Base-by-base conservation (phyloP, 202 grass and related monocot genomes). In the Hordeum pubiflorum region DNA sequence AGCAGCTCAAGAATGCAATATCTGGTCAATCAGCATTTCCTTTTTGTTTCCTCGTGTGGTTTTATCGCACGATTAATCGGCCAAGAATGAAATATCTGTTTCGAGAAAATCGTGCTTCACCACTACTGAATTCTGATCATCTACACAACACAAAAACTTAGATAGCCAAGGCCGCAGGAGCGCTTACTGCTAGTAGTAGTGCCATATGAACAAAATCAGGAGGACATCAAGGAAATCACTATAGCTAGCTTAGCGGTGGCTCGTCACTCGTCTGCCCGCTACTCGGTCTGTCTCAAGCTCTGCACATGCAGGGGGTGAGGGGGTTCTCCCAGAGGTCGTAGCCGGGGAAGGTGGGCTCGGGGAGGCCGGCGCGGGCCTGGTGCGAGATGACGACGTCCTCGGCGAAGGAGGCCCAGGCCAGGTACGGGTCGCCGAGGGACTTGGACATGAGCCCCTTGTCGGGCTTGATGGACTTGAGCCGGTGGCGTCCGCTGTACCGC, bases 401-500 rank as follows among this genome's bases (percentile, higher is more conserved):
- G 0, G 78, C 82, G 23, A 94, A 91, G 26, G 92, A 74, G 37
- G 89, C 92, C 92, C 92, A 94, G 40, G 87, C 89, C 84, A 94
- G 87, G 86, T 89, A 86, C 1, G 92, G 87, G 67, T 94, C 92
- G 10, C 92, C 92, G 7, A 94, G 80, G n/a, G 85, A 92, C 88
- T 89, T 92, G 84, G 92, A 94, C 92, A 92, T 94, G 73, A 94
- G 75, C 9, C 92, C 92, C 82, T 94, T 94, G 82, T 94, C 89
- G 0, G 92, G 92, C 84, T 94, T 94, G 84, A 94, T 91, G 41
- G 89, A 94, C 69, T 89, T 94, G 39, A 94, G 87, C 64, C 87
- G 84, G 68, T 94, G 92, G 43, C 84, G 36, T 6, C 92, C 87
- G 74, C 74, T 4, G 79, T 94, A 94, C 3, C 92, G 86, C 10